Conservation (phyloP, 306 rosid genomes). For the Lathyrus tuberosus region DNA sequence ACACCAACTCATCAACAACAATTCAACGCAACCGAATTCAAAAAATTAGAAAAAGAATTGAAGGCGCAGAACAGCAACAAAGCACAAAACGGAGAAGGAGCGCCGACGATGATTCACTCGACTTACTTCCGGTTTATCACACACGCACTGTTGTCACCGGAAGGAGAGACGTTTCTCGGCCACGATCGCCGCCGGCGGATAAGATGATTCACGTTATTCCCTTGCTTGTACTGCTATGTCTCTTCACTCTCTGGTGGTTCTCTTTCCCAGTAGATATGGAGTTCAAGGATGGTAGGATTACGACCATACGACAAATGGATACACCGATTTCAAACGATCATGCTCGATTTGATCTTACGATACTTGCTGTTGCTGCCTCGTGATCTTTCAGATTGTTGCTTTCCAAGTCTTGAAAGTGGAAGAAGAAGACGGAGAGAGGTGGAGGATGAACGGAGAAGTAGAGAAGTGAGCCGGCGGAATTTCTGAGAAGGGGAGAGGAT, state of each 20-base stretch:
- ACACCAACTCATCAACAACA: too few relatives aligned
- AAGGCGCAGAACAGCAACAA: conserved; percentile 33
- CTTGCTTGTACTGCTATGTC: conserved; percentile 46
- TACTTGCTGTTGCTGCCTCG: conserved; percentile 49
- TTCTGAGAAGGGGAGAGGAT: too few relatives aligned
- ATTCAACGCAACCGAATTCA: too few relatives aligned
- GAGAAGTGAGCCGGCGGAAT: too few relatives aligned
- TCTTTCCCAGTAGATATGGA: conserved; percentile 53
- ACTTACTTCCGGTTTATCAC: conserved; percentile 48
- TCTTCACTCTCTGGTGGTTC: conserved; percentile 68
- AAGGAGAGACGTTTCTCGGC: conserved; percentile 39
- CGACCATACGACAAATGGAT: conserved; percentile 36
- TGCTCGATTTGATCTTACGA: conserved; percentile 44
- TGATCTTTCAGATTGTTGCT: conserved; percentile 43
- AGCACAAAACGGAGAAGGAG: conserved; percentile 45
- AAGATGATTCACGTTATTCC: conserved; percentile 57
- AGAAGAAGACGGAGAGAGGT: too few relatives aligned
- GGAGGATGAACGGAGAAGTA: too few relatives aligned
- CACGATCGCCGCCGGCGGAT: conserved; percentile 20
- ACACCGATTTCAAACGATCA: conserved; percentile 26
- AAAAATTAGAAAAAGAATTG: too few relatives aligned
- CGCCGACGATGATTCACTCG: conserved; percentile 28
- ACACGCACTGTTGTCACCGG: conserved; percentile 18
- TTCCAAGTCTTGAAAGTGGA: too few relatives aligned
- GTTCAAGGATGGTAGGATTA: conserved; percentile 47